Evolutionary conservation across 306 rosid species (phyloP).

Genomic region (Begonia masoniana): DNA sequence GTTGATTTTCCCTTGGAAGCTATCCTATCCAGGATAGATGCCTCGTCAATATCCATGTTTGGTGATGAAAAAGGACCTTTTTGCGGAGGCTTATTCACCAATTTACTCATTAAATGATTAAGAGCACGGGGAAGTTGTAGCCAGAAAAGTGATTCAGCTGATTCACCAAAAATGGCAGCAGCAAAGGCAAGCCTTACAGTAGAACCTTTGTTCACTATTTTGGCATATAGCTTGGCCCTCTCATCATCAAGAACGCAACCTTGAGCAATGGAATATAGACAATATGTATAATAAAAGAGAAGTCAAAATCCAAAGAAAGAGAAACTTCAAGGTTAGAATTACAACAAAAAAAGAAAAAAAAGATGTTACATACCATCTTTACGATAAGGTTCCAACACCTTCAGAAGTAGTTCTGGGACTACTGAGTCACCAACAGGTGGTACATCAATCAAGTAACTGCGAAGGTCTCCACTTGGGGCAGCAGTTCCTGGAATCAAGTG

Average conservation of each 20-base stretch:
- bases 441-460: slow-evolving; percentile 55
- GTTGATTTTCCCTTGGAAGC: slow-evolving; percentile 64
- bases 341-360: slow-evolving; percentile 5
- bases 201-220: slow-evolving; percentile 69
- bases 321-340: slow-evolving; percentile 13
- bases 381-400: slow-evolving; percentile 86
- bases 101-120: slow-evolving; percentile 57
- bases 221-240: slow-evolving; percentile 84
- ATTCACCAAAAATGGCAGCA: slow-evolving; percentile 86
- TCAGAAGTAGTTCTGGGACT: slow-evolving; percentile 90
- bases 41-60: slow-evolving; percentile 43
- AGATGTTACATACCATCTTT: slow-evolving; percentile 54
- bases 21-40: slow-evolving; percentile 58
- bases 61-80: slow-evolving; percentile 24
- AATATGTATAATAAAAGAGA: slow-evolving; percentile 16
- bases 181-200: slow-evolving; percentile 79
- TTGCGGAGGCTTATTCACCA: slow-evolving; percentile 42
- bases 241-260: slow-evolving; percentile 88
- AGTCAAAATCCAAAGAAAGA: slow-evolving; percentile 6
- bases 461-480: slow-evolving; percentile 57
- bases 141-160: slow-evolving; percentile 93
- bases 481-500: slow-evolving; percentile 72
- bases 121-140: slow-evolving; percentile 77
- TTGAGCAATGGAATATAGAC: slow-evolving; percentile 23
- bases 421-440: slow-evolving; percentile 78